Percentiles rank a stretch among this genome's conserved stretches.
Evolutionary conservation across 2,329 filamentous ascomycete genomes (phyloP).

Genomic region (Rasamsonia emersonii): DNA sequence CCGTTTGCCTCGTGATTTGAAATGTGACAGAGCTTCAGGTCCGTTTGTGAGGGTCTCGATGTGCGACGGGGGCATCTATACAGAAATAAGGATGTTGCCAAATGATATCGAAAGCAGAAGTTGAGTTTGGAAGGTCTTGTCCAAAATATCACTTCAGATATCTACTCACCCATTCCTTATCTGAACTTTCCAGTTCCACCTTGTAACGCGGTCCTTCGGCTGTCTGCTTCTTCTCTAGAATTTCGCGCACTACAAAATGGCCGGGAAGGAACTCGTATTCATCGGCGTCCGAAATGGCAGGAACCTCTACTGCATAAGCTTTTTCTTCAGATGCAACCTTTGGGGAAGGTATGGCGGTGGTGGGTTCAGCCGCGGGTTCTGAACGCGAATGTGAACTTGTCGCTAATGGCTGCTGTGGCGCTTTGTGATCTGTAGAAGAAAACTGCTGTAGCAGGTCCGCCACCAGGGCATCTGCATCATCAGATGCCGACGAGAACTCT

Average conservation of each 20-base stretch:
- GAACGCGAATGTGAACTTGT: constrained; percentile 2
- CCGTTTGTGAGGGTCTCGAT: constrained; percentile 24
- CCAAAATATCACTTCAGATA: too few relatives aligned
- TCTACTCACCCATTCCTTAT: constrained; percentile 25
- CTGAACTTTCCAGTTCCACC: constrained; percentile 28
- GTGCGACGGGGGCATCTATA: constrained; percentile 19
- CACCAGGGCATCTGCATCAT: constrained; percentile 13
- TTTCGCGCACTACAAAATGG: constrained; percentile 24
- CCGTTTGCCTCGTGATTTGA: constrained; percentile 11
- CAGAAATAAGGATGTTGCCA: constrained; percentile 4
- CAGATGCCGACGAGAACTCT: constrained; percentile 9
- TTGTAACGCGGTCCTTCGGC: constrained; percentile 18
- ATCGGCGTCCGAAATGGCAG: constrained; percentile 19
- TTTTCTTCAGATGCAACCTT: constrained; percentile 1
- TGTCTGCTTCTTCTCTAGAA: constrained; percentile 21
- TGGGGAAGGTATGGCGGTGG: background rate
- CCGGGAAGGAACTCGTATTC: constrained; percentile 33
- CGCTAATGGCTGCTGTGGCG: too few relatives aligned
- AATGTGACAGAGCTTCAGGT: constrained; percentile 15
- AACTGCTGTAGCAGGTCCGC: constrained; percentile 14
- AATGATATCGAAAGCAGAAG: too few relatives aligned
- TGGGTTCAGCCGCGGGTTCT: background rate
- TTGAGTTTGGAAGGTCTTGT: too few relatives aligned
- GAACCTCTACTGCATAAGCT: constrained; percentile 21
- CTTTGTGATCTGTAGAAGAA: constrained; percentile 1